phyloP scores from a whole-genome alignment of 805 yeast genomes.

The Candida boidinii region DNA sequence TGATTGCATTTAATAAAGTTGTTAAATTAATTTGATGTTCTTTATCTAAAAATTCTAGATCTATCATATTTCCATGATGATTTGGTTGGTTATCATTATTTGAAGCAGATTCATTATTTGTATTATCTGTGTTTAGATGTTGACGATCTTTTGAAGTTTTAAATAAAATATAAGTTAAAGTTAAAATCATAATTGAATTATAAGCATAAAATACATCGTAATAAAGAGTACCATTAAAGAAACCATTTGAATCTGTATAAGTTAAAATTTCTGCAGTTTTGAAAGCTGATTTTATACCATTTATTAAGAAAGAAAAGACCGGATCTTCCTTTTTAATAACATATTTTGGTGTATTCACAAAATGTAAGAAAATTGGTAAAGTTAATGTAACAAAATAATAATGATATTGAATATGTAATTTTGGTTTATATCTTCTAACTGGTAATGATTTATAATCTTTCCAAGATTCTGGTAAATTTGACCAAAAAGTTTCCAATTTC shows the following conservation, averaged over 20 bases:
- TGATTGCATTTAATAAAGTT: conserved; percentile 22
- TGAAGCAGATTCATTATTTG: neutral
- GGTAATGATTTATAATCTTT: conserved; percentile 24
- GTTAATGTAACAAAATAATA: conserved; percentile 33
- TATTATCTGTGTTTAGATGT: conserved; percentile 8
- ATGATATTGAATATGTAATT: conserved; percentile 31
- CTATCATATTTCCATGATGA: conserved; percentile 18
- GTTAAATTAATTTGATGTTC: conserved; percentile 20
- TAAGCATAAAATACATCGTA: conserved; percentile 36
- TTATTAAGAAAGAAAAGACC: conserved; percentile 27
- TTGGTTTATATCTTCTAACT: conserved; percentile 30
- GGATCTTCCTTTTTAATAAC: conserved; percentile 32
- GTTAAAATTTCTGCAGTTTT: conserved; percentile 29
- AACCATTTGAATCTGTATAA: conserved; percentile 26
- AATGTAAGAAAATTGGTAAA: conserved; percentile 33
- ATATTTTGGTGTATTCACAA: conserved; percentile 26
- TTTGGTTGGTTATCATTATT: conserved; percentile 1
- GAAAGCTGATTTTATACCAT: conserved; percentile 32
- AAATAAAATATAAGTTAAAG: conserved; percentile 30
- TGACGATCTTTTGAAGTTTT: conserved; percentile 15
- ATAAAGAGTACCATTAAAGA: conserved; percentile 36
- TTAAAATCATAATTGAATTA: conserved; percentile 31
- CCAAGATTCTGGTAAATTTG: conserved; percentile 24
- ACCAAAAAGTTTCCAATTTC: conserved; percentile 26
- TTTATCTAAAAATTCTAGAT: conserved; percentile 18